Percentiles rank a stretch among this genome's conserved stretches.
phyloP scores from a whole-genome alignment of 192 early-diverging fungal genomes.

The Pilaira anomala region DNA sequence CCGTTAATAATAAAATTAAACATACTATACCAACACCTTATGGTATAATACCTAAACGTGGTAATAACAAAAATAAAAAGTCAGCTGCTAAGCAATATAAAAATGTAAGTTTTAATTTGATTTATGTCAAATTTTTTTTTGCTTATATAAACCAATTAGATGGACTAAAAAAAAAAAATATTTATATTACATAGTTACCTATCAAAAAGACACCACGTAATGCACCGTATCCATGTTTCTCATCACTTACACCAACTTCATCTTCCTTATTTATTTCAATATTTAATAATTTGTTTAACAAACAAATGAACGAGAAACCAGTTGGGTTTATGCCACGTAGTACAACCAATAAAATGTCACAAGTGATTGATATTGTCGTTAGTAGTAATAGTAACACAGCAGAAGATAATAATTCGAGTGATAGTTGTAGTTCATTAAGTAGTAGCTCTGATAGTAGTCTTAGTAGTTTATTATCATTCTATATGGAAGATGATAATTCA shows the following conservation, averaged over 20 bases:
- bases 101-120: too few relatives aligned
- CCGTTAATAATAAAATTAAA: too few relatives aligned
- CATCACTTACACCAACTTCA: not conserved
- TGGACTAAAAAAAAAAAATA: too few relatives aligned
- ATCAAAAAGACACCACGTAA: too few relatives aligned
- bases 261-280: conserved; percentile 1
- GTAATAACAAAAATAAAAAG: not conserved
- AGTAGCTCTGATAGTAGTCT: too few relatives aligned
- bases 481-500: not conserved
- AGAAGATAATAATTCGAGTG: too few relatives aligned
- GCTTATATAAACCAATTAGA: not conserved
- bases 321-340: not conserved
- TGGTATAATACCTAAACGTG: conserved; percentile 6
- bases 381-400: too few relatives aligned
- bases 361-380: too few relatives aligned
- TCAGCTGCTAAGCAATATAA: not conserved
- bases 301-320: not conserved
- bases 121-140: too few relatives aligned
- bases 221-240: conserved; percentile 7
- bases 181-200: not conserved
- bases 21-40: not conserved
- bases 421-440: too few relatives aligned
- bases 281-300: not conserved
- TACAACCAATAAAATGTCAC: not conserved
- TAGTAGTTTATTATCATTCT: too few relatives aligned